phyloP scores from a whole-genome alignment of 73 alveolate genomes.

The Paramecium sonneborni region DNA sequence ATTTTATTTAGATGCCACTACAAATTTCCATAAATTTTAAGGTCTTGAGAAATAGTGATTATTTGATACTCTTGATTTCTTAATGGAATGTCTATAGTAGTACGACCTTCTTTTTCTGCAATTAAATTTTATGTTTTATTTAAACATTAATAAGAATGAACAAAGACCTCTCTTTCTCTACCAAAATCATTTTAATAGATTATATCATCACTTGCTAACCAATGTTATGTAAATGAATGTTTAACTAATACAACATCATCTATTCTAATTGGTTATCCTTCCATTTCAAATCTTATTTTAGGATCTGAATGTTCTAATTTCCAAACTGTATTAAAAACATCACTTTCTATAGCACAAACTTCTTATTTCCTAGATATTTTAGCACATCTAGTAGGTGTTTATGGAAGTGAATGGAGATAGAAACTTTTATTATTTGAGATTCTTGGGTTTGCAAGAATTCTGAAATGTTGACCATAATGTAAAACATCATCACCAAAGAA shows the following conservation, averaged over 20 bases:
- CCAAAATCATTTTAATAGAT: constrained; percentile 61
- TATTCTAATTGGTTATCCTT: constrained; percentile 56
- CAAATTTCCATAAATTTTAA: constrained; percentile 46
- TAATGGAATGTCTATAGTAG: constrained; percentile 64
- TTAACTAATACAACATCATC: constrained; percentile 56
- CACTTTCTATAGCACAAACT: constrained; percentile 41
- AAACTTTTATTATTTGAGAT: constrained; percentile 45
- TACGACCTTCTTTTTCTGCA: constrained; percentile 64
- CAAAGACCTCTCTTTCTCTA: constrained; percentile 60
- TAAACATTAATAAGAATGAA: constrained; percentile 56
- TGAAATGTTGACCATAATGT: constrained; percentile 58
- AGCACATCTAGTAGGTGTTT: constrained; percentile 62
- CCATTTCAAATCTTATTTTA: constrained; percentile 59
- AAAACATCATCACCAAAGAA: constrained; percentile 42
- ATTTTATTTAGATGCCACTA: background rate
- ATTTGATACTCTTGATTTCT: constrained; percentile 48
- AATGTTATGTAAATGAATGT: constrained; percentile 50
- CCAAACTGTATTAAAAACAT: constrained; percentile 58
- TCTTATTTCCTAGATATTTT: constrained; percentile 56
- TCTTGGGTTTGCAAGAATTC: constrained; percentile 41
- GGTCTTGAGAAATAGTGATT: background rate
- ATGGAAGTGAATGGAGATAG: constrained; percentile 24
- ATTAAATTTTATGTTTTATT: constrained; percentile 61
- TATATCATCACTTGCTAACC: constrained; percentile 66
- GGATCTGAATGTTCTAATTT: constrained; percentile 63